Conservation (phyloP, 129 eudicot species). For the Arctium minus region DNA sequence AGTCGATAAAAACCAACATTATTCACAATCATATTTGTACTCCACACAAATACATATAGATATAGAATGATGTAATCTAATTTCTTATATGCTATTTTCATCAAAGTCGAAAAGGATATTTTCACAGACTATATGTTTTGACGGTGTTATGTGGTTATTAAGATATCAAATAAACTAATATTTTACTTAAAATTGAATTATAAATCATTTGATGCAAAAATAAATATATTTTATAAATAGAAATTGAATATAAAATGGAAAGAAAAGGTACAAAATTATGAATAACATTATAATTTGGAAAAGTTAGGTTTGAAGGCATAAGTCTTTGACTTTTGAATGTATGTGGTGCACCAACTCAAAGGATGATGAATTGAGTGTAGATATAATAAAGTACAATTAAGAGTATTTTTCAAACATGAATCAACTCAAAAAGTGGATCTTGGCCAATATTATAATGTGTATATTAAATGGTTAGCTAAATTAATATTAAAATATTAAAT, state of each 20-base stretch:
- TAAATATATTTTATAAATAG: neutral
- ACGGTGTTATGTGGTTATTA: neutral
- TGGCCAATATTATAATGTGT: slow-evolving; percentile 14
- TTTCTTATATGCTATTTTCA: neutral
- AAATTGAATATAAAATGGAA: neutral
- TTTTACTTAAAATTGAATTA: neutral
- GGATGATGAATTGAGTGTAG: slow-evolving; percentile 7
- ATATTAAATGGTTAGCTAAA: slow-evolving; percentile 21
- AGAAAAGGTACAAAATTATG: slow-evolving; percentile 8
- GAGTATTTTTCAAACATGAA: slow-evolving; percentile 27
- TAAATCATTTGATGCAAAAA: neutral
- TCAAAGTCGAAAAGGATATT: neutral
- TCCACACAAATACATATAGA: neutral
- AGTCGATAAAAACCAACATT: neutral
- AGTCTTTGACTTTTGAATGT: slow-evolving; percentile 21
- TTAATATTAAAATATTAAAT: neutral
- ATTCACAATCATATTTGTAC: neutral
- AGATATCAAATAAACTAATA: neutral
- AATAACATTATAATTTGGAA: slow-evolving; percentile 25
- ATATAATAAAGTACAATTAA: slow-evolving; percentile 14
- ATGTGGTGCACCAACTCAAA: slow-evolving; percentile 6
- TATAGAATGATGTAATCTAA: neutral
- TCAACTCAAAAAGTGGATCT: slow-evolving; percentile 39
- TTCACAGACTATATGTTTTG: neutral
- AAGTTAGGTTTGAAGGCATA: slow-evolving; percentile 28